phyloP scores from a whole-genome alignment of 768 basidiomycete genomes.

The Rhodosporidiobolus sp. region DNA sequence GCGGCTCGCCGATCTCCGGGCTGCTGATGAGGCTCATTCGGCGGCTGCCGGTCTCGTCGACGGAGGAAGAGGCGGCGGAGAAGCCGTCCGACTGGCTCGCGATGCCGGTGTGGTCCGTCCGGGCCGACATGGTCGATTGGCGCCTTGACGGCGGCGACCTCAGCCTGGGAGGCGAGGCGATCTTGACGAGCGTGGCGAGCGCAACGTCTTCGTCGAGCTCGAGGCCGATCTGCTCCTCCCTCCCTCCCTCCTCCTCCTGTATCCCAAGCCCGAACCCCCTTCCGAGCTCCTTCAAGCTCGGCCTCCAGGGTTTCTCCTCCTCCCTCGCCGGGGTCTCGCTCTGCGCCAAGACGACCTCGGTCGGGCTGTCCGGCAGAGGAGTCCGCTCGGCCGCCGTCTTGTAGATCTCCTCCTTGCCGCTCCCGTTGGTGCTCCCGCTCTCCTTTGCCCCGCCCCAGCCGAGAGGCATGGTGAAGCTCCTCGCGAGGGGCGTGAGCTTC shows the following conservation, averaged over 20 bases:
- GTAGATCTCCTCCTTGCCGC: no score
- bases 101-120: slow-evolving; percentile 24
- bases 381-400: neutral
- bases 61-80: neutral
- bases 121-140: slow-evolving; percentile 11
- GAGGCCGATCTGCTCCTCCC: neutral
- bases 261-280: slow-evolving; percentile 3
- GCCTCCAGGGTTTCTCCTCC: neutral
- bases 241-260: neutral
- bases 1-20: neutral
- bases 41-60: neutral
- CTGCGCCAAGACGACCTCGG: no score
- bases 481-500: slow-evolving; percentile 13
- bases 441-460: neutral
- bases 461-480: slow-evolving; percentile 11
- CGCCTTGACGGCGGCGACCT: neutral
- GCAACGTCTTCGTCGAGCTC: neutral
- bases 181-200: neutral
- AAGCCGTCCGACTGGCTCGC: slow-evolving; percentile 19
- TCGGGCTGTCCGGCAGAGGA: neutral
- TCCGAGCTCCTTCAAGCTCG: slow-evolving; percentile 4
- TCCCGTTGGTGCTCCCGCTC: no score
- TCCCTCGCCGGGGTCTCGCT: neutral
- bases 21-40: neutral
- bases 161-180: neutral